A percentile compares a stretch with the other conserved stretches of the same genome.
phyloP scores from a whole-genome alignment of 78 protist genomes.

The Dictyostelium firmibasis region DNA sequence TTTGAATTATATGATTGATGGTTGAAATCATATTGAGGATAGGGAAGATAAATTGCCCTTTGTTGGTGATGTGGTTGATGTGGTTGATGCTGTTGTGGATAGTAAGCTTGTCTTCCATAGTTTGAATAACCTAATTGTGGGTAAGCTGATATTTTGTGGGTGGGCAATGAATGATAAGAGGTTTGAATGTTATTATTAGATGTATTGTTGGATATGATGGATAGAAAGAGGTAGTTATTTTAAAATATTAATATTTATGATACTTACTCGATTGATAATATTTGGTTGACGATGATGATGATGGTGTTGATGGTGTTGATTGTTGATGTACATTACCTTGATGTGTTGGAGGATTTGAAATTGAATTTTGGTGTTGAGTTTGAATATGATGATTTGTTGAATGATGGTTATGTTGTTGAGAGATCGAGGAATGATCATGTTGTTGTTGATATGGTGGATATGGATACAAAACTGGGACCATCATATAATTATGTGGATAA shows the following conservation, averaged over 20 bases:
- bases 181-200: neutral
- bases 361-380: neutral
- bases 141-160: neutral
- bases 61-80: neutral
- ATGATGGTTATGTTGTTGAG: neutral
- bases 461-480: conserved; percentile 62
- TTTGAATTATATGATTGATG: neutral
- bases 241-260: neutral
- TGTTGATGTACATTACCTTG: neutral
- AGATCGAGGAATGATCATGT: too few relatives aligned
- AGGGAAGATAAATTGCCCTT: neutral
- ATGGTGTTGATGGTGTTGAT: neutral
- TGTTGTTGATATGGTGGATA: neutral
- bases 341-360: neutral
- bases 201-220: neutral
- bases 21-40: neutral
- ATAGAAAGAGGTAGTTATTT: neutral
- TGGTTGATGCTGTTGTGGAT: neutral
- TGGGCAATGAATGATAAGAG: neutral
- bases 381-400: neutral
- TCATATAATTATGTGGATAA: conserved; percentile 1
- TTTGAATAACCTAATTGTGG: neutral
- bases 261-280: neutral
- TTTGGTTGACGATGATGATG: neutral
- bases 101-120: neutral